A percentile compares a stretch with the other conserved stretches of the same genome.
Conservation (phyloP, 192 early-diverging fungal species). For the Thoreauomyces humboldtii region DNA sequence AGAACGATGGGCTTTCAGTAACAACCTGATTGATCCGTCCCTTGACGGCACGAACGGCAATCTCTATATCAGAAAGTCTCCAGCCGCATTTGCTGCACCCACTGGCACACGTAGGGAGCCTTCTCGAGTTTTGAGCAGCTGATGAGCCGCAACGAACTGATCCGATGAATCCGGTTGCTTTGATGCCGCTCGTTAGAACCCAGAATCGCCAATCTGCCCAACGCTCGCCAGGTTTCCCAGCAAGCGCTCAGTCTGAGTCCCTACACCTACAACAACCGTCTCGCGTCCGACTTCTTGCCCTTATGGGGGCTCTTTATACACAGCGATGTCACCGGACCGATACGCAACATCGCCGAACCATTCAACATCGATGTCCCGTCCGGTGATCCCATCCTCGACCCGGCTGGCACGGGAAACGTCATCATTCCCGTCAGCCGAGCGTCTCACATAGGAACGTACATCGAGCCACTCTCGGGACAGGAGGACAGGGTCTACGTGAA, state of each 20-base stretch:
- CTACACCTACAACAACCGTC: neutral
- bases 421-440: neutral
- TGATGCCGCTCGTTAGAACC: too few relatives aligned
- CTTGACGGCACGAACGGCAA: too few relatives aligned
- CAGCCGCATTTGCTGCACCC: too few relatives aligned
- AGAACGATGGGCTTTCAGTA: too few relatives aligned
- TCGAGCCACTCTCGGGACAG: neutral
- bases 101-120: too few relatives aligned
- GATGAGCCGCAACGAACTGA: too few relatives aligned
- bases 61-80: too few relatives aligned
- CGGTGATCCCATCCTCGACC: conserved; percentile 34
- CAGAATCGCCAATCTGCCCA: too few relatives aligned
- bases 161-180: too few relatives aligned
- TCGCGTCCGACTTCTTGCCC: neutral
- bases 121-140: too few relatives aligned
- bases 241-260: neutral
- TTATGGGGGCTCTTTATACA: conserved; percentile 32
- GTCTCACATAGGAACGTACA: neutral
- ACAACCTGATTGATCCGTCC: too few relatives aligned
- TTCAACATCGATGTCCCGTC: conserved; percentile 28
- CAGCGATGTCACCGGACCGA: conserved; percentile 19
- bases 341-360: conserved; percentile 18
- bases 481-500: conserved; percentile 5
- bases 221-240: neutral
- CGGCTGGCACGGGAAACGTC: neutral